Evolutionary conservation across 202 grass and related monocot species (phyloP), one percentile per base, ranked within the genome.

Genomic region (Carex arenaria): DNA sequence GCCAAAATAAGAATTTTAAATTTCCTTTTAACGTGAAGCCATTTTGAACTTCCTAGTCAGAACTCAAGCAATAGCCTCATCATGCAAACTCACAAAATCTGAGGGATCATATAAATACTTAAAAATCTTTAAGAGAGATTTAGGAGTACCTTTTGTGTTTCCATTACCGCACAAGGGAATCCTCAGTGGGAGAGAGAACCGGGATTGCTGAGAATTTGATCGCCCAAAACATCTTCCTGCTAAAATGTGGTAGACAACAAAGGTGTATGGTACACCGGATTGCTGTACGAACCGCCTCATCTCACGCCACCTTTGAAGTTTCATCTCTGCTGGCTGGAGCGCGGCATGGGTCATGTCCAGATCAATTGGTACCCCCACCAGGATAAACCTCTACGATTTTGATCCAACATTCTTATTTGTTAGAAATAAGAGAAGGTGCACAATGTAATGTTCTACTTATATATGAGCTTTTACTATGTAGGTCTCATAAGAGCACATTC

Each of bases 61-160:
- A 59, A 59, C 17, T n/a, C 18, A 59, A 59, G 17, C 14, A 19
- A 59, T 1, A 15, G 18, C 17, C 4, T 59, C 17, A 59, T 59
- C 15, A 59, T 6, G 56, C 5, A 59, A 59, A 59, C 15, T 19
- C 15, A 59, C 17, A 7, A 59, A 59, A 59, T 59, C n/a, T 17
- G 7, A 7, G 5, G 17, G n/a, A 45, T 45, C 56, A 59, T 19
- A 30, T 60, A 61, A 4, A 38, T 61, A 34, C 19, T 11, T 42
- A 55, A 45, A 59, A 45, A 59, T 11, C 5, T 31, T 19, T 32
- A 34, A 36, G 53, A 47, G 43, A 17, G 34, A 49, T n/a, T 59
- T 59, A 31, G 61, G 53, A 56, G 54, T 81, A 86, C 84, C 77
- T 81, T 86, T 86, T 17, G 36, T n/a, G 70, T 81, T 86, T 42